phyloP scores from a whole-genome alignment of 2,329 filamentous ascomycete species.

The Sphaerulina vaccinii region DNA sequence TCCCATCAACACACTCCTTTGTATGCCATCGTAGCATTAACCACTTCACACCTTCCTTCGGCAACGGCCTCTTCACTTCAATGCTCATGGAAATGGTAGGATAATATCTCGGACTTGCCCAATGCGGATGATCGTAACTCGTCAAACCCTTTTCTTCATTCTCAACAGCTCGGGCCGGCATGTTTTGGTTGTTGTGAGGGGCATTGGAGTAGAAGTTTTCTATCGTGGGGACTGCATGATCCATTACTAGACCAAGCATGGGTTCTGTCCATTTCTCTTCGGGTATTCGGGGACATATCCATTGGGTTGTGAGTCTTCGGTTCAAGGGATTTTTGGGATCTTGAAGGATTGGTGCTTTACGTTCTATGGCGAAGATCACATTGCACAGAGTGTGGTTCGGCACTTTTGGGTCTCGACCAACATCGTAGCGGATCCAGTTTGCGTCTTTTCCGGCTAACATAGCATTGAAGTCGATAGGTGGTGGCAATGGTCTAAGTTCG shows the following conservation, averaged over 20 bases:
- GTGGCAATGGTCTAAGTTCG: slow-evolving; percentile 4
- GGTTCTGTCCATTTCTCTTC: slow-evolving; percentile 19
- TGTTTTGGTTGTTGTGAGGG: slow-evolving; percentile 11
- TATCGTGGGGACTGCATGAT: slow-evolving; percentile 17
- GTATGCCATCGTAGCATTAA: slow-evolving; percentile 20
- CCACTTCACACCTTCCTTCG: slow-evolving; percentile 25
- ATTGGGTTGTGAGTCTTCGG: slow-evolving; percentile 13
- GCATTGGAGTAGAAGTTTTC: slow-evolving; percentile 21
- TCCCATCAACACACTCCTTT: slow-evolving; percentile 23
- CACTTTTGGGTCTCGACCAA: slow-evolving; percentile 12
- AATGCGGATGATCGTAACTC: slow-evolving; percentile 16
- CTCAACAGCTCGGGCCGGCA: slow-evolving; percentile 5
- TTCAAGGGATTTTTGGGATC: background rate
- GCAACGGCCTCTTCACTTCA: slow-evolving; percentile 24
- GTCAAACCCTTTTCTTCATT: slow-evolving; percentile 5
- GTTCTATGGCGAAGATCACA: slow-evolving; percentile 18
- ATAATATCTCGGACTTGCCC: slow-evolving; percentile 20
- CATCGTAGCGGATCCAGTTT: slow-evolving; percentile 24
- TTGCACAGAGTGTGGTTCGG: slow-evolving; percentile 21
- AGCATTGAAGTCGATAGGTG: slow-evolving; percentile 18
- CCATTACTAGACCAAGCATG: slow-evolving; percentile 21
- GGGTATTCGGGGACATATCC: slow-evolving; percentile 18
- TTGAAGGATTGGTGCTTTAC: slow-evolving; percentile 5
- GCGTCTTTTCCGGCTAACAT: slow-evolving; percentile 15
- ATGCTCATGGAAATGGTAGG: slow-evolving; percentile 25